phyloP scores from a whole-genome alignment of 352 stramenopile species.

The Globisporangium okanoganense region DNA sequence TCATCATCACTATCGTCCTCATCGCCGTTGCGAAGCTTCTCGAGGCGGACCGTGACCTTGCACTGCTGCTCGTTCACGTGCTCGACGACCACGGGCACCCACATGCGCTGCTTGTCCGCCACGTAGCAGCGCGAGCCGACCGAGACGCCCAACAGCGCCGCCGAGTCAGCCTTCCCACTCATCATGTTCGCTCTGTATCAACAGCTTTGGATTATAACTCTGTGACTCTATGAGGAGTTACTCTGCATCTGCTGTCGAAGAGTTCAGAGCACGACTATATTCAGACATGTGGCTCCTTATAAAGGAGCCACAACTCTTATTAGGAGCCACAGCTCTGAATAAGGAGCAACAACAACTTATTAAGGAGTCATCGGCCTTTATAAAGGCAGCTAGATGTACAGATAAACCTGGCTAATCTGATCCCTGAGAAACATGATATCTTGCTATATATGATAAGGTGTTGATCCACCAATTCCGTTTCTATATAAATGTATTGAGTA shows the following conservation, averaged over 20 bases:
- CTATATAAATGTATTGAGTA: neutral
- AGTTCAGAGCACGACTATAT: no score
- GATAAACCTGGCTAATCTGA: constrained; percentile 2
- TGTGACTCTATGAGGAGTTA: no score
- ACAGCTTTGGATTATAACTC: neutral
- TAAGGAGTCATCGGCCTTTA: no score
- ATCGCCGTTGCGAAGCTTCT: constrained; percentile 29
- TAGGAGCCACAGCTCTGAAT: no score
- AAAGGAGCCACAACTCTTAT: no score
- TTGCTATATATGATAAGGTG: neutral
- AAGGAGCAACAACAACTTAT: no score
- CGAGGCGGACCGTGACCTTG: constrained; percentile 39
- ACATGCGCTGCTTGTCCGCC: constrained; percentile 55
- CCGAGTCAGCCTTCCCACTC: neutral
- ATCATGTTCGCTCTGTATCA: neutral
- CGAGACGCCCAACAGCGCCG: constrained; percentile 30
- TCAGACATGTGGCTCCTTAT: no score
- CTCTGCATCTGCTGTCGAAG: no score
- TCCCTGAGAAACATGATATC: constrained; percentile 4
- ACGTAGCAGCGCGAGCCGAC: constrained; percentile 74
- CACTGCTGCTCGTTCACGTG: constrained; percentile 44
- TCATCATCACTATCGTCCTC: constrained; percentile 16
- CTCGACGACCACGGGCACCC: constrained; percentile 72
- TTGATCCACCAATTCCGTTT: neutral
- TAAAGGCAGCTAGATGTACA: no score